Percentiles rank a stretch among this genome's conserved stretches.
phyloP scores from a whole-genome alignment of 306 rosid species.

The Pterocarpus macrocarpus region DNA sequence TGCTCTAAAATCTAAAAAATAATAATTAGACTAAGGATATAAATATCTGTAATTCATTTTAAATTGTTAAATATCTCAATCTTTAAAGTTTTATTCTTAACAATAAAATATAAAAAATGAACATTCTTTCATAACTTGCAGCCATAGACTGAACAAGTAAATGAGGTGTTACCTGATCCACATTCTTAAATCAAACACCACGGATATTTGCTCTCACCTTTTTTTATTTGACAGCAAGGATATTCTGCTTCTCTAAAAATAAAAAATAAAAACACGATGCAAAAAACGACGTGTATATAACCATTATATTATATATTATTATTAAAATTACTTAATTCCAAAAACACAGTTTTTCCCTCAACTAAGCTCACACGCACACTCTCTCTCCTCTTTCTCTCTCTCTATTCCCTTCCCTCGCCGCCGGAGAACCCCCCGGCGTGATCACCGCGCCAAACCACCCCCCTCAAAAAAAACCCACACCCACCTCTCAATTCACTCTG shows the following conservation, averaged over 20 bases:
- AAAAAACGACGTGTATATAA: no score
- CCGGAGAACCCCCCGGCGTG: conserved; percentile 27
- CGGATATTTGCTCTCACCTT: not conserved
- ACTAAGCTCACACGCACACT: conserved; percentile 48
- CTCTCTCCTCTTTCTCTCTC: conserved; percentile 25
- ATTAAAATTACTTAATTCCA: conserved; percentile 40
- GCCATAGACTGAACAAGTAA: not conserved
- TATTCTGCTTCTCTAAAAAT: not conserved
- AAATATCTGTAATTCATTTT: no score
- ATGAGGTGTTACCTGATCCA: not conserved
- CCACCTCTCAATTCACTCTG: not conserved
- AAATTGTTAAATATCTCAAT: no score
- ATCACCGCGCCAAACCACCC: not conserved
- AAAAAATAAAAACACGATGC: not conserved
- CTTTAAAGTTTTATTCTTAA: no score
- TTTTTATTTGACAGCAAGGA: not conserved
- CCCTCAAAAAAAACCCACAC: not conserved
- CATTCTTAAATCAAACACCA: not conserved
- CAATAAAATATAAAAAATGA: no score
- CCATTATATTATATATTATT: not conserved
- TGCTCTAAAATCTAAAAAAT: no score
- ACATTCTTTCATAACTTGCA: no score
- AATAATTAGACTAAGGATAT: no score
- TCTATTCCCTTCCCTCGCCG: conserved; percentile 23
- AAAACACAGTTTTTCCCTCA: conserved; percentile 35